phyloP scores from a whole-genome alignment of 2,329 filamentous ascomycete species.

The Aciculosporium take region DNA sequence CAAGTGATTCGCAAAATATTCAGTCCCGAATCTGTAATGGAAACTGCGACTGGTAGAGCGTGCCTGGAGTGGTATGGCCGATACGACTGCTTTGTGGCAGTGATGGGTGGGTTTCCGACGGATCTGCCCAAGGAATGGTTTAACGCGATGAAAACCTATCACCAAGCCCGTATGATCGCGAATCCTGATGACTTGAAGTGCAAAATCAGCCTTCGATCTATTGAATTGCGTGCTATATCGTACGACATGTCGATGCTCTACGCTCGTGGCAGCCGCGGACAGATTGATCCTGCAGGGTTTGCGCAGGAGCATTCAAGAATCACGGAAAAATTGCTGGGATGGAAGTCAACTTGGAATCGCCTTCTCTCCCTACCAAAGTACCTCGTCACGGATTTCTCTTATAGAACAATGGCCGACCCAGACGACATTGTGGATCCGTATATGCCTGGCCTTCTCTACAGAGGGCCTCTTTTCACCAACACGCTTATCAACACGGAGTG shows the following conservation, averaged over 20 bases:
- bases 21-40: slow-evolving; percentile 58
- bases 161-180: slow-evolving; percentile 39
- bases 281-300: slow-evolving; percentile 53
- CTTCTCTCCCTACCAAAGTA: slow-evolving; percentile 46
- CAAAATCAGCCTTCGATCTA: slow-evolving; percentile 52
- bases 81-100: slow-evolving; percentile 72
- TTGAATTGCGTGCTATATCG: slow-evolving; percentile 56
- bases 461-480: slow-evolving; percentile 55
- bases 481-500: slow-evolving; percentile 67
- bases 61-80: slow-evolving; percentile 81
- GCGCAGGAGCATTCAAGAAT: slow-evolving; percentile 43
- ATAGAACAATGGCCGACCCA: slow-evolving; percentile 34
- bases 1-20: slow-evolving; percentile 67
- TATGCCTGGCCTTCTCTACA: slow-evolving; percentile 52
- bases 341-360: slow-evolving; percentile 45
- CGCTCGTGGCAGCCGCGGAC: slow-evolving; percentile 48
- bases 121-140: slow-evolving; percentile 71
- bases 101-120: slow-evolving; percentile 67
- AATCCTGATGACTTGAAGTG: slow-evolving; percentile 50
- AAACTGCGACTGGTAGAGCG: slow-evolving; percentile 55
- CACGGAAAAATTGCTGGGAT: slow-evolving; percentile 29
- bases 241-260: slow-evolving; percentile 71
- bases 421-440: slow-evolving; percentile 65
- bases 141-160: slow-evolving; percentile 46
- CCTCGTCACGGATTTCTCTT: slow-evolving; percentile 49